Evolutionary conservation across 768 basidiomycete genomes (phyloP).

Genomic region (Suillus brevipes): DNA sequence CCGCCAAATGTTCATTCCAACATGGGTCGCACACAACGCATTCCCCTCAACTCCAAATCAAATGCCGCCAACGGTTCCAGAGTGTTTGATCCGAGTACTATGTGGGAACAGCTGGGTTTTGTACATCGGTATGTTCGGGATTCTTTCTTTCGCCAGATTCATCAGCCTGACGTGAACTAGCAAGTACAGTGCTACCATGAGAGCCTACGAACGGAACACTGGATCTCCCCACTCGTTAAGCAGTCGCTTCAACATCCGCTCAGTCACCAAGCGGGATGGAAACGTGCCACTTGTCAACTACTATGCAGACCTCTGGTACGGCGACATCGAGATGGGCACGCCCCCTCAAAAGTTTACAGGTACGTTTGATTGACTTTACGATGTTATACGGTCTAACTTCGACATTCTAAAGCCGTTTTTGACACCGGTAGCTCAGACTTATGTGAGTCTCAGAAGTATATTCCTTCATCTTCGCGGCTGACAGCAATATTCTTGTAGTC

Average conservation of each 20-base stretch:
- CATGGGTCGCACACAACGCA: not conserved
- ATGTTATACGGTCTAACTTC: not conserved
- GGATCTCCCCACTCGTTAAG: slow-evolving; percentile 35
- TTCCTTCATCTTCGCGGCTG: too few species aligned
- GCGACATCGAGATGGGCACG: slow-evolving; percentile 41
- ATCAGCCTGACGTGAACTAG: slow-evolving; percentile 24
- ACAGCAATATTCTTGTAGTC: slow-evolving; percentile 25
- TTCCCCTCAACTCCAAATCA: not conserved
- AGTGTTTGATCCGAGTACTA: not conserved
- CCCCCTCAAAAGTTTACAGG: slow-evolving; percentile 41
- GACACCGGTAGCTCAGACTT: slow-evolving; percentile 54
- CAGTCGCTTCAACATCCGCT: slow-evolving; percentile 10
- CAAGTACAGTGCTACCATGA: slow-evolving; percentile 43
- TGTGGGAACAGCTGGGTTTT: not conserved
- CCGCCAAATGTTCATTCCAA: not conserved
- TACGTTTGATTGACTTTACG: slow-evolving; percentile 14
- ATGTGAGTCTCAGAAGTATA: slow-evolving; percentile 11
- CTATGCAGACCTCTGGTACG: slow-evolving; percentile 11
- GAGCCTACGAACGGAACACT: slow-evolving; percentile 43
- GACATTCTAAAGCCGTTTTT: slow-evolving; percentile 38
- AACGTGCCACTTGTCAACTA: slow-evolving; percentile 32
- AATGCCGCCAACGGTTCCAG: not conserved
- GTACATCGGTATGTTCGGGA: not conserved
- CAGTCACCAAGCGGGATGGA: slow-evolving; percentile 19
- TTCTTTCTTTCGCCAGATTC: not conserved